These are phyloP conservation scores for Trichoderma sp. DNA, from an alignment of 2,329 filamentous ascomycete species.

Conservation along the genomic window DNA sequence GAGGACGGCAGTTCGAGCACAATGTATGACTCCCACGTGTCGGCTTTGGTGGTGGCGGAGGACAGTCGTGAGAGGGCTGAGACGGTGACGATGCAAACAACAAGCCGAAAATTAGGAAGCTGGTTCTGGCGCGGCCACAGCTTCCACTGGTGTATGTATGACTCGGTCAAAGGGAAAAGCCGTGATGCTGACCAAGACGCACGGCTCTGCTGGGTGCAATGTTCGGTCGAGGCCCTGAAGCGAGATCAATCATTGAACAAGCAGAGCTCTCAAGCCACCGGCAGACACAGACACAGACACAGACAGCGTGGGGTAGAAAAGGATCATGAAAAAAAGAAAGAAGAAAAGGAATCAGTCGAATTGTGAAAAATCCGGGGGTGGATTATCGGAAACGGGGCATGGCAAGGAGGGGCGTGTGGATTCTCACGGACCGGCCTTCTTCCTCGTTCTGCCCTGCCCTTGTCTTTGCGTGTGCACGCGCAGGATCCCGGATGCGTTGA, in stretches of 20 bases:
- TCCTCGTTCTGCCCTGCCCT: constrained; percentile 12
- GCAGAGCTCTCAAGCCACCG: constrained; percentile 17
- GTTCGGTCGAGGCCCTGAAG: background rate
- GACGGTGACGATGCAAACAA: background rate
- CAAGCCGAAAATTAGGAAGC: background rate
- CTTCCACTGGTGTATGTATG: constrained; percentile 5
- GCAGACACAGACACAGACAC: constrained; percentile 1
- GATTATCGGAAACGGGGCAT: constrained; percentile 27
- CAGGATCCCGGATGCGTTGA: background rate
- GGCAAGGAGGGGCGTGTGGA: constrained; percentile 24
- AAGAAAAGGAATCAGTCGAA: constrained; percentile 27
- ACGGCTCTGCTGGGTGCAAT: background rate
- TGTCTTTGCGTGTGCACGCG: constrained; percentile 1
- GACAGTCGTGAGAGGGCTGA: constrained; percentile 1
- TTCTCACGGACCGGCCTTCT: constrained; percentile 23
- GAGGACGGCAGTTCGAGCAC: background rate
- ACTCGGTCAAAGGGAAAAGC: constrained; percentile 1
- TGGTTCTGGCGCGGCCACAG: background rate
- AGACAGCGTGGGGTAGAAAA: constrained; percentile 25
- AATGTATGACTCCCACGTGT: background rate
- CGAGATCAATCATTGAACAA: constrained; percentile 19
- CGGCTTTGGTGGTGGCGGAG: constrained; percentile 9
- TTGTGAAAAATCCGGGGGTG: constrained; percentile 30
- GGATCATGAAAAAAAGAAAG: constrained; percentile 23
- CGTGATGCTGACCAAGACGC: background rate